These are phyloP conservation scores for Mrakia frigida DNA, from an alignment of 768 basidiomycete species.

Conservation along the genomic window DNA sequence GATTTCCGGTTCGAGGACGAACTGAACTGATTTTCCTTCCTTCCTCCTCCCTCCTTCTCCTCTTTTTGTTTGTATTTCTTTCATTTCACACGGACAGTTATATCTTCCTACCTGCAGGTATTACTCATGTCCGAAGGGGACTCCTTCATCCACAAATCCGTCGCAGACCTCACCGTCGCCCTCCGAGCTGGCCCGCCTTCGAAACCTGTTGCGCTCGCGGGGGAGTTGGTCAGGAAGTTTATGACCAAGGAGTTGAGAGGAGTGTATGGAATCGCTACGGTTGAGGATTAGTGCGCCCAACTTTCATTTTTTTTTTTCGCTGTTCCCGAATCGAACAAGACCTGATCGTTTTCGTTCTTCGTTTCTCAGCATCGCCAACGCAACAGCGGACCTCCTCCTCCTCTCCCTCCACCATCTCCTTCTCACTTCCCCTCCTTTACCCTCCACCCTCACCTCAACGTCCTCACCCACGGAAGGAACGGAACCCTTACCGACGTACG, in stretches of 20 bases:
- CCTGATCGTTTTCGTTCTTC: conserved; percentile 4
- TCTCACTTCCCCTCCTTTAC: conserved; percentile 6
- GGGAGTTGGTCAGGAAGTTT: conserved; percentile 72
- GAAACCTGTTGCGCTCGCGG: conserved; percentile 69
- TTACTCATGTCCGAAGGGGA: conserved; percentile 96
- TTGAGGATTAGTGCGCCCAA: conserved; percentile 77
- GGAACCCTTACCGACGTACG: conserved; percentile 59
- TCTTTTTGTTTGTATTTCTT: too few species aligned
- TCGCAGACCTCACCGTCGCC: conserved; percentile 62
- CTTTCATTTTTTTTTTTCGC: background rate
- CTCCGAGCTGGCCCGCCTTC: conserved; percentile 60
- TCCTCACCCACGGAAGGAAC: background rate
- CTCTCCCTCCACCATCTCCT: conserved; percentile 4
- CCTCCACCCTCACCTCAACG: background rate
- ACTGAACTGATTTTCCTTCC: too few species aligned
- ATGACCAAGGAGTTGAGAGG: conserved; percentile 71
- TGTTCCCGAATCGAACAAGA: background rate
- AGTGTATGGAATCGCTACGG: conserved; percentile 63
- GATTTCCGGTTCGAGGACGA: too few species aligned
- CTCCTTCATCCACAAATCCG: conserved; percentile 72
- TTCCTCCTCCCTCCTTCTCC: too few species aligned
- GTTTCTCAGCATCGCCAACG: conserved; percentile 62
- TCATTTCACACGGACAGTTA: conserved; percentile 50
- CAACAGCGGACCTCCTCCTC: conserved; percentile 63
- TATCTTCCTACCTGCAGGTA: conserved; percentile 89